Evolutionary conservation across 2,329 filamentous ascomycete genomes (phyloP).

Genomic region (Colletotrichum endophyticum): DNA sequence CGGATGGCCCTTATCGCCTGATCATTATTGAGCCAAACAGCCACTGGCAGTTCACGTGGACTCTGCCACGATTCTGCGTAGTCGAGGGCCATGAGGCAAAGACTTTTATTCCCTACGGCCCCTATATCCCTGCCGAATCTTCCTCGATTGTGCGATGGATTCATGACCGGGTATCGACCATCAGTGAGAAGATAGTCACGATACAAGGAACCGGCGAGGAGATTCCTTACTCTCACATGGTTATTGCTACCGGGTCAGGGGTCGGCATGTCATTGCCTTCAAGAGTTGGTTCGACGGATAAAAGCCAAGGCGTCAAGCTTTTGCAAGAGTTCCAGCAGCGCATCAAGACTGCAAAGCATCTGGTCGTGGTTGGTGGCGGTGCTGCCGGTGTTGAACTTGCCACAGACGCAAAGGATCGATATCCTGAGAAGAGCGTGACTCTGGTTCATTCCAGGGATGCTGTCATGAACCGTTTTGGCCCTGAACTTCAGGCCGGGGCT

Average conservation of each 20-base stretch:
- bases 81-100: constrained; percentile 60
- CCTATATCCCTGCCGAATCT: constrained; percentile 38
- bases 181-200: constrained; percentile 41
- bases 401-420: constrained; percentile 60
- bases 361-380: constrained; percentile 63
- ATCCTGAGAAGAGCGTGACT: constrained; percentile 60
- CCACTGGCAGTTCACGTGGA: constrained; percentile 67
- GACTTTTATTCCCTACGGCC: constrained; percentile 64
- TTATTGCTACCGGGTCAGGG: constrained; percentile 62
- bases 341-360: constrained; percentile 44
- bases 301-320: constrained; percentile 44
- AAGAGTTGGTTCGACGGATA: constrained; percentile 47
- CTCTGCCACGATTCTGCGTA: constrained; percentile 64
- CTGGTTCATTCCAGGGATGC: constrained; percentile 61
- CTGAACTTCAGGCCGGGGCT: constrained; percentile 42
- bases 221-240: constrained; percentile 58
- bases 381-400: constrained; percentile 68
- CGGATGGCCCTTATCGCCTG: constrained; percentile 50
- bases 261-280: constrained; percentile 51
- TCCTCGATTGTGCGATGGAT: constrained; percentile 43
- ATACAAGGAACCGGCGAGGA: constrained; percentile 45
- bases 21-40: constrained; percentile 64
- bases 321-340: constrained; percentile 49
- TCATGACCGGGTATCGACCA: constrained; percentile 42
- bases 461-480: constrained; percentile 58